Evolutionary conservation across 129 eudicot species (phyloP).

Genomic region (Daucus carota): DH1_v3.0 NC_030382.2:11169501-11170000

Average conservation of each 20-base stretch:
- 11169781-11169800: not conserved
- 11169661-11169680: not conserved
- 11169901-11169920: slow-evolving; percentile 3
- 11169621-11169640: not conserved
- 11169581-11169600: too few relatives aligned
- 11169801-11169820: not conserved
- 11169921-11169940: not conserved
- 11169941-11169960: slow-evolving; percentile 2
- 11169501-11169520: too few relatives aligned
- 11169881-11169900: not conserved
- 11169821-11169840: not conserved
- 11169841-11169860: too few relatives aligned
- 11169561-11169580: not conserved
- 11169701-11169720: not conserved
- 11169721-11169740: not conserved
- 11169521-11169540: too few relatives aligned
- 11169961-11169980: not conserved
- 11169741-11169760: not conserved
- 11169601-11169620: too few relatives aligned
- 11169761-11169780: not conserved
- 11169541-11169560: not conserved
- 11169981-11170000: not conserved
- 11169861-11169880: too few relatives aligned
- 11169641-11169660: too few relatives aligned
- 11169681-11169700: not conserved